Conservation (phyloP, 2,329 filamentous ascomycete species). For the Pseudogymnoascus sp. region DNA sequence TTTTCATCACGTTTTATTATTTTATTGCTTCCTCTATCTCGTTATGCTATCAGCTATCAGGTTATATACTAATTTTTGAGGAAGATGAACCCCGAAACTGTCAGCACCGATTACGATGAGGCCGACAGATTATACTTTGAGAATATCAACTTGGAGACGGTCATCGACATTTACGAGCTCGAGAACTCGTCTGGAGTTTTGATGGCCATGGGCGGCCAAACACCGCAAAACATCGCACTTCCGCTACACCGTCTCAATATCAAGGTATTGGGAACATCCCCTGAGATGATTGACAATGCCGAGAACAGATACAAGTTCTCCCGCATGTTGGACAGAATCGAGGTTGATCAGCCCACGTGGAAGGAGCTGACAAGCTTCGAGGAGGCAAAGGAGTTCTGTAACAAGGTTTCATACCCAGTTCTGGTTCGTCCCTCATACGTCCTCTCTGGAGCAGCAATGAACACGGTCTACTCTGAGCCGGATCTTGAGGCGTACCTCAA, state of each 20-base stretch:
- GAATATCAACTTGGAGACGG: too few species aligned
- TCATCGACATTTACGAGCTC: conserved; percentile 88
- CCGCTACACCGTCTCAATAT: conserved; percentile 82
- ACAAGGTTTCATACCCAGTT: conserved; percentile 84
- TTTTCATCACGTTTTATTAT: too few species aligned
- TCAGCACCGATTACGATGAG: too few species aligned
- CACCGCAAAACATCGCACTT: conserved; percentile 93
- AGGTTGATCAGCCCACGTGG: conserved; percentile 94
- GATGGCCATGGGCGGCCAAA: conserved; percentile 97
- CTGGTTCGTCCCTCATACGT: conserved; percentile 95
- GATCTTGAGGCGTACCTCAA: conserved; percentile 82
- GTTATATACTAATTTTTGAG: too few species aligned
- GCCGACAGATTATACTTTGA: too few species aligned
- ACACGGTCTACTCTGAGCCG: conserved; percentile 94
- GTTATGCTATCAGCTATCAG: too few species aligned
- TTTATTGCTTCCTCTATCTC: too few species aligned
- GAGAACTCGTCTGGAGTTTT: too few species aligned
- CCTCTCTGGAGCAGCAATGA: conserved; percentile 95
- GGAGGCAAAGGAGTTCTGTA: conserved; percentile 80
- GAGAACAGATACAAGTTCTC: conserved; percentile 99
- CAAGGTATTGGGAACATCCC: conserved; percentile 88
- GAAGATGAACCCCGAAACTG: too few species aligned
- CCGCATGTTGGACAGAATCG: conserved; percentile 90
- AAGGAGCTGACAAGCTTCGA: conserved; percentile 94
- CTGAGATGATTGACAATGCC: conserved; percentile 96